phyloP scores from a whole-genome alignment of 1,284 basidiomycete species.

The Puccinia hordei region DNA sequence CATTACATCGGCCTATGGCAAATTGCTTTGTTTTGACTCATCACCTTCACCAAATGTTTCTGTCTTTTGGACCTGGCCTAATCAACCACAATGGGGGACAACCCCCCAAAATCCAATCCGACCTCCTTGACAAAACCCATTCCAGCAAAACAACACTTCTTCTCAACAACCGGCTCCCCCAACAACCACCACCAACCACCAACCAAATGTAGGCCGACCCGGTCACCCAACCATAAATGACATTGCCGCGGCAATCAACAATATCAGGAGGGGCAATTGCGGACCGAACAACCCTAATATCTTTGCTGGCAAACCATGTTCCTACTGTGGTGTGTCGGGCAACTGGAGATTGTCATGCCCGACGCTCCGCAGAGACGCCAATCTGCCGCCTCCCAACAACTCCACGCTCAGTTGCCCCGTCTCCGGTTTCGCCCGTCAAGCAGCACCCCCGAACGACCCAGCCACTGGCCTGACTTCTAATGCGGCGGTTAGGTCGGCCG shows the following conservation, averaged over 20 bases:
- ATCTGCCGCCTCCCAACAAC: neutral
- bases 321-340: neutral
- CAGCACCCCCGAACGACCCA: constrained; percentile 1
- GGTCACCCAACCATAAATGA: neutral
- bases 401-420: neutral
- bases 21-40: neutral
- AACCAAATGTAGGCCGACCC: neutral
- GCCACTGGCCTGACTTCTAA: neutral
- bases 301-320: neutral
- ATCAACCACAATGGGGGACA: neutral
- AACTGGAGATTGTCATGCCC: neutral
- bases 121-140: neutral
- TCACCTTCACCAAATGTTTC: neutral
- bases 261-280: neutral
- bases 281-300: neutral
- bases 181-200: neutral
- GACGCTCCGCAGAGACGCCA: neutral
- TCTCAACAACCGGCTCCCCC: neutral
- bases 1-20: constrained; percentile 8
- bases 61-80: neutral
- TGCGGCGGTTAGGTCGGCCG: neutral
- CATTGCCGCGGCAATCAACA: neutral
- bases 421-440: constrained; percentile 18
- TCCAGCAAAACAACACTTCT: neutral
- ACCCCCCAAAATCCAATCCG: neutral